phyloP scores from a whole-genome alignment of 805 yeast species.

The Yamadazyma nakazawae region DNA sequence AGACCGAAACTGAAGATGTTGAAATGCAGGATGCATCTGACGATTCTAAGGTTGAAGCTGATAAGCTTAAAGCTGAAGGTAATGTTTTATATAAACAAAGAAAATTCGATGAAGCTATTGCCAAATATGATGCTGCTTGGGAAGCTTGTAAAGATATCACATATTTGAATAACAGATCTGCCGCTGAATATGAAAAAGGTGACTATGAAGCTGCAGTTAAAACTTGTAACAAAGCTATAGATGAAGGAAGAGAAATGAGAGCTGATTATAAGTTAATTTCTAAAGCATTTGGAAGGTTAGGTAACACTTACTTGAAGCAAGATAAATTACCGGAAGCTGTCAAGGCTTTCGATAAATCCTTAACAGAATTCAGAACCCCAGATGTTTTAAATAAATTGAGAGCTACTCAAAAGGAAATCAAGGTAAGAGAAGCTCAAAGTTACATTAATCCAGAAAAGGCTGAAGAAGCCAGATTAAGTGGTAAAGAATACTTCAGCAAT shows the following conservation, averaged over 20 bases:
- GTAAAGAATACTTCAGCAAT: slow-evolving; percentile 82
- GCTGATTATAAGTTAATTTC: slow-evolving; percentile 92
- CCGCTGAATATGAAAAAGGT: slow-evolving; percentile 96
- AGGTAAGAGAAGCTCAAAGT: slow-evolving; percentile 69
- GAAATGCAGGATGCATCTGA: slow-evolving; percentile 37
- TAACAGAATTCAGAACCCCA: slow-evolving; percentile 97
- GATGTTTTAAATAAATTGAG: slow-evolving; percentile 87
- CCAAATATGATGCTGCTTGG: slow-evolving; percentile 82
- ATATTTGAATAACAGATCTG: slow-evolving; percentile 92
- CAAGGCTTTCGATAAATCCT: slow-evolving; percentile 78
- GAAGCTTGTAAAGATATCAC: slow-evolving; percentile 79
- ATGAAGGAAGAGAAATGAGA: slow-evolving; percentile 82
- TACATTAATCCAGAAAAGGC: slow-evolving; percentile 90
- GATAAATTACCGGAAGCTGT: slow-evolving; percentile 72
- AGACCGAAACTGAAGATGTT: slow-evolving; percentile 28
- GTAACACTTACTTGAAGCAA: slow-evolving; percentile 73
- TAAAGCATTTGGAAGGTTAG: slow-evolving; percentile 89
- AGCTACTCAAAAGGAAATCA: slow-evolving; percentile 79
- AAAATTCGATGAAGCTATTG: slow-evolving; percentile 91
- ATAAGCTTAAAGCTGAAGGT: slow-evolving; percentile 76
- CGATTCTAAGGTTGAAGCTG: slow-evolving; percentile 51
- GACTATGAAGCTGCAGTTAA: slow-evolving; percentile 81
- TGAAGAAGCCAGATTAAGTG: slow-evolving; percentile 90
- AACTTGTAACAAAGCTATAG: slow-evolving; percentile 81
- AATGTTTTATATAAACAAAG: slow-evolving; percentile 81